phyloP scores from a whole-genome alignment of 2,329 filamentous ascomycete species.

The Ophiostoma himal-ulmi region DNA sequence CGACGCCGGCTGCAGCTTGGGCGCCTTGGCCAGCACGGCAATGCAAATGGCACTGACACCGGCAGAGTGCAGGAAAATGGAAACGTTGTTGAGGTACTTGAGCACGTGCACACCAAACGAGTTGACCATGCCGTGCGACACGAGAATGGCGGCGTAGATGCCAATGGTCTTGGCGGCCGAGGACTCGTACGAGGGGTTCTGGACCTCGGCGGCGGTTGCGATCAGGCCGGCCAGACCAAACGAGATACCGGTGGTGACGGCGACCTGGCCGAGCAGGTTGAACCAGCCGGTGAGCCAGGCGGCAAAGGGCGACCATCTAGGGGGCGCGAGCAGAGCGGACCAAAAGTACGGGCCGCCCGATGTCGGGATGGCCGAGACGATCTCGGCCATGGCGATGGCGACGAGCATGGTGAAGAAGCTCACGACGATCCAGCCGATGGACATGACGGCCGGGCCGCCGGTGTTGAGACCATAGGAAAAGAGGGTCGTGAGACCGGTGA shows the following conservation, averaged over 20 bases:
- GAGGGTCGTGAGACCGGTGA: constrained; percentile 54
- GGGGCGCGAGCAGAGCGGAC: constrained; percentile 51
- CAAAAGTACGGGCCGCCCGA: constrained; percentile 57
- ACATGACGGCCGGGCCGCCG: constrained; percentile 52
- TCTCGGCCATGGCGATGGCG: constrained; percentile 52
- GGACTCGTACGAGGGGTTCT: constrained; percentile 35
- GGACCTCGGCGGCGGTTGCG: constrained; percentile 35
- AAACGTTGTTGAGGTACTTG: constrained; percentile 51
- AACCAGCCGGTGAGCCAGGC: constrained; percentile 41
- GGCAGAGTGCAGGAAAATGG: constrained; percentile 49
- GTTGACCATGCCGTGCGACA: constrained; percentile 51
- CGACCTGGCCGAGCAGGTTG: constrained; percentile 39
- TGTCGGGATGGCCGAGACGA: constrained; percentile 54
- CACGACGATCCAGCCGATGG: constrained; percentile 49
- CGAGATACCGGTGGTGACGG: constrained; percentile 40
- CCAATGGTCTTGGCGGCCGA: constrained; percentile 47
- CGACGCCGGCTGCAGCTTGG: constrained; percentile 48
- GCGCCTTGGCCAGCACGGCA: constrained; percentile 52
- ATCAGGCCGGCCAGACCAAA: constrained; percentile 39
- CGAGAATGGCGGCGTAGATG: constrained; percentile 53
- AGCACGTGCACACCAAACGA: constrained; percentile 53
- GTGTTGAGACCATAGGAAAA: constrained; percentile 52
- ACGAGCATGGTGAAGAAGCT: constrained; percentile 52
- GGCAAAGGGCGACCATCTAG: constrained; percentile 35
- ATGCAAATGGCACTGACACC: constrained; percentile 50